Percentiles rank a stretch among this genome's conserved stretches.
Evolutionary conservation across 768 basidiomycete genomes (phyloP).

Genomic region (Symmetrospora coprosmae): DNA sequence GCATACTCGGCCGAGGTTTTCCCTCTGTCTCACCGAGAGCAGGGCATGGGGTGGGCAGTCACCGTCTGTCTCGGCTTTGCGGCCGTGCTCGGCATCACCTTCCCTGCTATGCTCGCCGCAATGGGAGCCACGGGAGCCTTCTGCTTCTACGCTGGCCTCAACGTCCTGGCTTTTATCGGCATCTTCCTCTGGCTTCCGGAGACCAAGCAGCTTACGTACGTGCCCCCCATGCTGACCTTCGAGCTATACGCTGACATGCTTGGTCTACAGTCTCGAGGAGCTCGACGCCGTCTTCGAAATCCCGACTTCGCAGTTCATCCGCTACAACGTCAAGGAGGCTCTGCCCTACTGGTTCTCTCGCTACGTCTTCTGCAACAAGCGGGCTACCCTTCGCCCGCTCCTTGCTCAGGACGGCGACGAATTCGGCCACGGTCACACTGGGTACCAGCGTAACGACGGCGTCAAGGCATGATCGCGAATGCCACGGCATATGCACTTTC

Average conservation of each 20-base stretch:
- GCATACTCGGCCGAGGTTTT: constrained; percentile 27
- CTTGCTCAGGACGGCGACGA: too few relatives aligned
- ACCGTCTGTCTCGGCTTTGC: constrained; percentile 26
- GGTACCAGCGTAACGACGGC: too few relatives aligned
- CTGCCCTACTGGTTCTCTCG: constrained; percentile 23
- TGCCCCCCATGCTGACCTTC: neutral
- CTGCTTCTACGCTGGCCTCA: constrained; percentile 32
- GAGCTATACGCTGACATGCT: neutral
- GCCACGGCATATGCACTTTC: too few relatives aligned
- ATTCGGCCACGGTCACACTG: too few relatives aligned
- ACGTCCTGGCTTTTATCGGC: constrained; percentile 30
- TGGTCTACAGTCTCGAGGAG: constrained; percentile 15
- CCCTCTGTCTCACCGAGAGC: constrained; percentile 22
- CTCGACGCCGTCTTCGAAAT: constrained; percentile 35
- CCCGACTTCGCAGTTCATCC: constrained; percentile 29
- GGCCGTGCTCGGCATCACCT: constrained; percentile 26
- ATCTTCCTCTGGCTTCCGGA: constrained; percentile 25
- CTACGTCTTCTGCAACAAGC: constrained; percentile 1
- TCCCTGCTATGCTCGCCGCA: constrained; percentile 28
- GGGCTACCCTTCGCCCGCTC: neutral
- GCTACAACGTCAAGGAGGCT: constrained; percentile 28
- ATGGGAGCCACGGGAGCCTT: constrained; percentile 26
- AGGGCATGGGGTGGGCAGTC: constrained; percentile 24
- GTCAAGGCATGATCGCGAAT: too few relatives aligned
- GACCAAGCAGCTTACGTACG: constrained; percentile 31